These are phyloP conservation scores for Hemerocallis citrina DNA, from an alignment of 106 monocot genomes.

Conservation along the genomic window DNA sequence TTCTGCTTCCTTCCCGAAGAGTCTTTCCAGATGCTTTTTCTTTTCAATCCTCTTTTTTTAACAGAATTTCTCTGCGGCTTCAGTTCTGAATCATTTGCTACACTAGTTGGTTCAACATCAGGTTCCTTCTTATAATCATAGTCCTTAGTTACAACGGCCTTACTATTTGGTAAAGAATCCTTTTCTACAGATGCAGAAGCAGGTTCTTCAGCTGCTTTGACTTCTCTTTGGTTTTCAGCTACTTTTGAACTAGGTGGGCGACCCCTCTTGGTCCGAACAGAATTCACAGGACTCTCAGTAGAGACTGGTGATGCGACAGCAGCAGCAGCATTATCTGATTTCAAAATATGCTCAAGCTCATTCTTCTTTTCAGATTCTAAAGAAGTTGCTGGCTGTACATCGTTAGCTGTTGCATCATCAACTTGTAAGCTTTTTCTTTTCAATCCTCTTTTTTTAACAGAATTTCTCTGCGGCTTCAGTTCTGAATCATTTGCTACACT, in stretches of 20 bases:
- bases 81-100: slow-evolving; percentile 12
- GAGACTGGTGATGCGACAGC: background rate
- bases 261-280: slow-evolving; percentile 18
- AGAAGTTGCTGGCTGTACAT: background rate
- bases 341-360: background rate
- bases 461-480: background rate
- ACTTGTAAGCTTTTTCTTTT: slow-evolving; percentile 8
- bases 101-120: slow-evolving; percentile 5
- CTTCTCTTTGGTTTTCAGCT: background rate
- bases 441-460: slow-evolving; percentile 8
- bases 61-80: slow-evolving; percentile 1
- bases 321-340: slow-evolving; percentile 2
- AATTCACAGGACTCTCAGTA: background rate
- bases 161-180: too few relatives aligned
- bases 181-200: slow-evolving; percentile 3
- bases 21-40: slow-evolving; percentile 4
- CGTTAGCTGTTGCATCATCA: too few relatives aligned
- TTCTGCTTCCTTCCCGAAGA: slow-evolving; percentile 13
- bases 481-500: slow-evolving; percentile 13
- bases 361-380: slow-evolving; percentile 12
- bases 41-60: slow-evolving; percentile 9
- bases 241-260: slow-evolving; percentile 19
- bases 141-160: too few relatives aligned
- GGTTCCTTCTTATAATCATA: slow-evolving; percentile 20
- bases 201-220: background rate